Base-by-base conservation (phyloP, 2,329 filamentous ascomycete genomes). In the Colletotrichum aenigma region DNA sequence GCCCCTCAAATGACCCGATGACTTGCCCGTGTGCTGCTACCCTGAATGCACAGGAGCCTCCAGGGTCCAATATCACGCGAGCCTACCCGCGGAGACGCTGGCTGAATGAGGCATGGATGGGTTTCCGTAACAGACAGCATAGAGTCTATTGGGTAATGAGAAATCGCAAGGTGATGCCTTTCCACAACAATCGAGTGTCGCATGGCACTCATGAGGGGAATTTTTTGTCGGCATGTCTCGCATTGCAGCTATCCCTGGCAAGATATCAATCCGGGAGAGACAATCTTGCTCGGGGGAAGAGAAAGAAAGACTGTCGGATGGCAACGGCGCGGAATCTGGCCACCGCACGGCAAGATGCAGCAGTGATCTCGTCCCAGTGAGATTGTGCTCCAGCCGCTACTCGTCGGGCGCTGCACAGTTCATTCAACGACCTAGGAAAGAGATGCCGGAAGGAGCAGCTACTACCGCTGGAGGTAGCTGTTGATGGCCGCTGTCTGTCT, bases 51-150 rank as follows among this genome's bases (percentile, higher is more conserved):
- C 67, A 43, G 48, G 36, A 32, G 68, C 52, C 36, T 60, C 24
- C 28, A 72, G 73, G 69, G 62, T 75, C 38, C 69, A 67, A 18
- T 66, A n/a, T 64, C 73, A 67, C 62, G 30, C 73, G 43, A 72
- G 55, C 16, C 48, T 30, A 43, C 30, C 24, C 15, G 61, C 68
- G 26, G 9, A 60, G 60, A 66, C 61, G 30, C 28, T 24, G 24
- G 12, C 66, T 68, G 32, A 18, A 38, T 28, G 9, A 52, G 48
- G 24, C 34, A 30, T 36, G 66, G 48, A 24, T 28, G 7, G 18
- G 12, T 7, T 36, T 55, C 48, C 66, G 16, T 6, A 21, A 15
- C 4, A 52, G 48, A 36, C 38, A 52, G 24, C 62, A 7, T 10
- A n/a, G 28, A 24, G 36, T 48, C 12, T 38, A 48, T 30, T 48